Evolutionary conservation across 257 asterid species (phyloP).

Genomic region (Petunia secreta): DNA sequence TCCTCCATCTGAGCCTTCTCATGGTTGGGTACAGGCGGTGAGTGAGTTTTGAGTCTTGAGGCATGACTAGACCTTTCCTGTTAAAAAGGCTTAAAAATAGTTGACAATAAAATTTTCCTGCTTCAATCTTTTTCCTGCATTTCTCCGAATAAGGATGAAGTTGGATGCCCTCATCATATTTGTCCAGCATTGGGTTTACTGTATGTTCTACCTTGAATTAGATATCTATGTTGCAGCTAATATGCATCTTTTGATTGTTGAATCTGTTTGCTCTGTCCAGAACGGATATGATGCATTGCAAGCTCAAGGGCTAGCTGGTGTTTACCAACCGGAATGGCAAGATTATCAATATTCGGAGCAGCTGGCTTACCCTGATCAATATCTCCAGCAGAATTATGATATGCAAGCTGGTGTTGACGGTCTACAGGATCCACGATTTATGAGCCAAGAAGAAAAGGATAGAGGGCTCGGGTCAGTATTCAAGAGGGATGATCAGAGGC

Average conservation of each 20-base stretch:
- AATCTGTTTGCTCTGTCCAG: slow-evolving; percentile 41
- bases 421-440: slow-evolving; percentile 73
- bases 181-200: neutral
- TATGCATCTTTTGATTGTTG: slow-evolving; percentile 21
- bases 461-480: slow-evolving; percentile 98
- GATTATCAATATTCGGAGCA: slow-evolving; percentile 89
- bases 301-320: slow-evolving; percentile 73
- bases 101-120: neutral
- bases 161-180: neutral
- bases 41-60: slow-evolving; percentile 35
- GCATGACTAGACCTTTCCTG: slow-evolving; percentile 15
- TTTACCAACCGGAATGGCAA: slow-evolving; percentile 94
- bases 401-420: slow-evolving; percentile 55
- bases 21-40: slow-evolving; percentile 80
- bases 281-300: slow-evolving; percentile 77
- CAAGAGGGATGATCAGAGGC: slow-evolving; percentile 95
- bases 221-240: neutral
- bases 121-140: slow-evolving; percentile 12
- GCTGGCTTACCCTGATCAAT: slow-evolving; percentile 85
- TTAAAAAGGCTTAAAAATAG: neutral
- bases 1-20: slow-evolving; percentile 85
- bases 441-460: slow-evolving; percentile 99
- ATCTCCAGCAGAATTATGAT: slow-evolving; percentile 81
- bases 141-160: neutral
- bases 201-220: neutral